Evolutionary conservation across 495 filamentous ascomycete species (phyloP).

Genomic region (Trichoderma erinaceum): DNA sequence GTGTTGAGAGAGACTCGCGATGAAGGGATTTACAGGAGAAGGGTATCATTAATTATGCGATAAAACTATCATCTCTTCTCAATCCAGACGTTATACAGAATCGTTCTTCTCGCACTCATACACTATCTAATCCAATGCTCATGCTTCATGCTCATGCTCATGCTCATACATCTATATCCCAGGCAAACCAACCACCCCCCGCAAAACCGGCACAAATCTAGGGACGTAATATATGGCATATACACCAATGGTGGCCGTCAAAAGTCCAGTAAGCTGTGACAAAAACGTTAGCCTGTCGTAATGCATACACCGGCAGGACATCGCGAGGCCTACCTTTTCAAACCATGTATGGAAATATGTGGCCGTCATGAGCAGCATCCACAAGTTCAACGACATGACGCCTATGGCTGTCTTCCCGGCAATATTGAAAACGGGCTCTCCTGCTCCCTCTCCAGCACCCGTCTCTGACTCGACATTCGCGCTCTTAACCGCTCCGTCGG

Average conservation of each 20-base stretch:
- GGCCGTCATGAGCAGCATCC: conserved; percentile 98
- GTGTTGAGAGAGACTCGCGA: too few relatives aligned
- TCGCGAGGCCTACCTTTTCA: conserved; percentile 68
- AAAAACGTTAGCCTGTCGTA: conserved; percentile 17
- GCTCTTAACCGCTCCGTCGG: conserved; percentile 52
- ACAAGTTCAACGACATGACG: conserved; percentile 62
- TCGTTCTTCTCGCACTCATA: neutral
- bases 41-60: neutral
- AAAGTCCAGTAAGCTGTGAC: conserved; percentile 60
- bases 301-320: conserved; percentile 1
- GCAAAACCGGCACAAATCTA: conserved; percentile 53
- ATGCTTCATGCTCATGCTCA: too few relatives aligned
- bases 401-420: conserved; percentile 44
- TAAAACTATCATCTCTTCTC: neutral
- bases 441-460: conserved; percentile 21
- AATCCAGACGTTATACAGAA: neutral
- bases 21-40: neutral
- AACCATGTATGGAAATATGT: conserved; percentile 98
- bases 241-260: conserved; percentile 60
- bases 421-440: conserved; percentile 30
- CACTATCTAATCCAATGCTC: neutral
- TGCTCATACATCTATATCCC: conserved; percentile 49
- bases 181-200: conserved; percentile 66
- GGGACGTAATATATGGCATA: conserved; percentile 76
- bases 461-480: conserved; percentile 35